These are phyloP conservation scores for Mallotus nudiflorus DNA, from an alignment of 345 rosid species.

Conservation along the genomic window DNA sequence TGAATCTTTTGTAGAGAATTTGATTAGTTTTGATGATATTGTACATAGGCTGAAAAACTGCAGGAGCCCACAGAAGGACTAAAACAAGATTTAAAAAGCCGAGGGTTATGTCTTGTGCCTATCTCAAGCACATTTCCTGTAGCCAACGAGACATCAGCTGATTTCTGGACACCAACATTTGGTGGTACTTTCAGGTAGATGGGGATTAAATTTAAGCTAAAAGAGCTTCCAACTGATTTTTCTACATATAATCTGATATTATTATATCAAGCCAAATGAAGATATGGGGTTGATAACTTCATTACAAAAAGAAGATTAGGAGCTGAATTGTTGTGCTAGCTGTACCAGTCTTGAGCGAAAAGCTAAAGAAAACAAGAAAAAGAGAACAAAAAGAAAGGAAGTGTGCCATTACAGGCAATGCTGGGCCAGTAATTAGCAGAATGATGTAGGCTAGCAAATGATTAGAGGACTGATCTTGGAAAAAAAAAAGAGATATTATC, in stretches of 20 bases:
- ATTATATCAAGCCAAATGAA: constrained; percentile 3
- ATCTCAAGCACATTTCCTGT: constrained; percentile 36
- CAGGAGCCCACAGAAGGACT: constrained; percentile 10
- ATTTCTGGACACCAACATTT: constrained; percentile 37
- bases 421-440: constrained; percentile 46
- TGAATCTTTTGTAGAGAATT: background rate
- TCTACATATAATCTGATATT: background rate
- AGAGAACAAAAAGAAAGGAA: constrained; percentile 14
- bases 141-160: constrained; percentile 28
- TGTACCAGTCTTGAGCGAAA: constrained; percentile 39
- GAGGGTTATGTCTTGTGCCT: constrained; percentile 35
- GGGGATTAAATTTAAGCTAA: too few relatives aligned
- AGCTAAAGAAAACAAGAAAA: constrained; percentile 34
- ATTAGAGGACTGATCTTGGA: constrained; percentile 28
- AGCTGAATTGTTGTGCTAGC: constrained; percentile 40
- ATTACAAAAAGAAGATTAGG: constrained; percentile 29
- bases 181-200: constrained; percentile 33
- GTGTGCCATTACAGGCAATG: constrained; percentile 27
- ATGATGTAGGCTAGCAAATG: constrained; percentile 45
- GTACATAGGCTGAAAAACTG: constrained; percentile 6
- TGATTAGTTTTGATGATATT: background rate
- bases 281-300: constrained; percentile 19
- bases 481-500: background rate
- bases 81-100: constrained; percentile 28
- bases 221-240: too few relatives aligned